Base-by-base conservation (phyloP, 2,329 filamentous ascomycete species). In the Rutstroemia sp. region DNA sequence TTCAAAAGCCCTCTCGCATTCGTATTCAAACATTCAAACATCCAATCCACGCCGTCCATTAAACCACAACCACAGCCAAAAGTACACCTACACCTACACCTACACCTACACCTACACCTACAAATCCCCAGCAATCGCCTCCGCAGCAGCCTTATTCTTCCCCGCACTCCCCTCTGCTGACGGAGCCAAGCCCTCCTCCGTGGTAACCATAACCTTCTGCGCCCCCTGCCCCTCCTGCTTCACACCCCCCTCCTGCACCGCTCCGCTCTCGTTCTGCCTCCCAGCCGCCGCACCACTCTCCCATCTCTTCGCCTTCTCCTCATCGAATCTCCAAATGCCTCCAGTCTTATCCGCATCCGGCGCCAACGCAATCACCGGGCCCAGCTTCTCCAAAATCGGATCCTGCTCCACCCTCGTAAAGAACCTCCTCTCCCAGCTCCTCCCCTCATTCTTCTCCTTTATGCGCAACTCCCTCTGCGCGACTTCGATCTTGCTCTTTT, bases 401-500 rank as follows among this genome's bases (percentile, higher is more conserved):
- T 76, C 74, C 59, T 77, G 68, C 75, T 78, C 64, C 66, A 80
- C 66, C 66, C 71, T 66, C 57, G 77, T 82, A 74, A 97, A 99
- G 75, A 94, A 97, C 54, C 87, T 80, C 47, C 91, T 80, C 67
- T 91, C 81, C 92, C 94, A 99, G 42, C 82, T 77, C 45, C 80
- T 79, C 19, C 85, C 85, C 64, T 91, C 88, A n/a, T 80, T 78
- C 66, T 82, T 83, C 71, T 96, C 92, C 67, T 82, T 77, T 69
- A 82, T 81, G 61, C 92, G 83, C 74, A 83, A 78, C 71, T 81
- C 89, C 14, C 91, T 84, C 77, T 97, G 92, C 38, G 86, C 84
- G 64, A 90, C 89, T 73, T 97, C 94, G 62, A 97, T 95, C 72
- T 90, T 89, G 57, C 81, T 81, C 77, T 97, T 97, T 70, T 95